These are phyloP conservation scores for Cryptococcus hybrid DNA, from an alignment of 1,284 basidiomycete species.

Conservation along the genomic window DNA sequence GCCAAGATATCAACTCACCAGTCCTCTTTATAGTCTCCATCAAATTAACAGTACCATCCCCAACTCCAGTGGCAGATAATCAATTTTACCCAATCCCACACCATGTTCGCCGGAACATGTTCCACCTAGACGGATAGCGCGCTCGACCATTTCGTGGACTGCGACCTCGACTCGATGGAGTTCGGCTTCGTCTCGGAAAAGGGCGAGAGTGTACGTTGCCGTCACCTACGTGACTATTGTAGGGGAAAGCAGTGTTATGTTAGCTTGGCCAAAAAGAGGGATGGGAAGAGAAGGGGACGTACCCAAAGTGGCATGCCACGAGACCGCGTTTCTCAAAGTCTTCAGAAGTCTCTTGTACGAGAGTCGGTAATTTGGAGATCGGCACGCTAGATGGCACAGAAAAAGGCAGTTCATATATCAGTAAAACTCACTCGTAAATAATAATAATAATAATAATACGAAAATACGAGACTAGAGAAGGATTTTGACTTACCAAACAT, in stretches of 20 bases:
- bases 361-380: conserved; percentile 69
- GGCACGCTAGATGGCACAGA: conserved; percentile 60
- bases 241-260: conserved; percentile 47
- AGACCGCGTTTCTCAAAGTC: conserved; percentile 65
- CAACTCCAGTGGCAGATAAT: conserved; percentile 65
- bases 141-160: conserved; percentile 53
- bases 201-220: conserved; percentile 55
- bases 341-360: conserved; percentile 72
- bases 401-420: background rate
- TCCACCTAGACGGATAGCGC: conserved; percentile 53
- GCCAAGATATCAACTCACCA: conserved; percentile 21
- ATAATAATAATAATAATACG: background rate
- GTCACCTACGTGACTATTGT: conserved; percentile 81
- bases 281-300: conserved; percentile 7
- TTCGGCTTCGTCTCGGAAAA: conserved; percentile 41
- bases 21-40: conserved; percentile 75
- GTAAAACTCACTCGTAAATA: background rate
- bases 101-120: conserved; percentile 74
- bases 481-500: conserved; percentile 67
- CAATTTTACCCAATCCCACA: conserved; percentile 73
- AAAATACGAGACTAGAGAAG: background rate
- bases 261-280: background rate
- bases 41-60: conserved; percentile 71
- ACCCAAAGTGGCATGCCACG: conserved; percentile 54
- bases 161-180: conserved; percentile 49